Percentiles rank a stretch among this genome's conserved stretches.
Evolutionary conservation across 441 rosid genomes (phyloP).

Genomic region (Macaranga tanarius): DNA sequence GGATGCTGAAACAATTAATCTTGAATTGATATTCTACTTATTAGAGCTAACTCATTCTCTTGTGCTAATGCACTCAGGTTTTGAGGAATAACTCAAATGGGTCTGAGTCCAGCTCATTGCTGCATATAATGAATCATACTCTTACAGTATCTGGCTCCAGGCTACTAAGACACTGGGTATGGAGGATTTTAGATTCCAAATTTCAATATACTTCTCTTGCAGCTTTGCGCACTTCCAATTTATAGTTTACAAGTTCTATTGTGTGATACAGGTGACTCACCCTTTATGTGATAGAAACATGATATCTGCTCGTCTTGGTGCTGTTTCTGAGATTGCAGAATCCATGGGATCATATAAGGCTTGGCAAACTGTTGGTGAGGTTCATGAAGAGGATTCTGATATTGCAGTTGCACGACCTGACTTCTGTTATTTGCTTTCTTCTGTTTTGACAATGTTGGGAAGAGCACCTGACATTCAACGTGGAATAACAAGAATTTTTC

Average conservation of each 20-base stretch:
- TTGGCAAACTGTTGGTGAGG: slow-evolving; percentile 33
- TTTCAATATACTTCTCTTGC: slow-evolving; percentile 15
- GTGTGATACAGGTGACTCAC: slow-evolving; percentile 72
- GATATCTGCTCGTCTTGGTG: slow-evolving; percentile 91
- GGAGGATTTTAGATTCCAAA: slow-evolving; percentile 15
- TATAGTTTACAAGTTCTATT: slow-evolving; percentile 19
- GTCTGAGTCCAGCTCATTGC: slow-evolving; percentile 75
- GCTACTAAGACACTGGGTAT: slow-evolving; percentile 92
- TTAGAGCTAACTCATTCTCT: slow-evolving; percentile 13
- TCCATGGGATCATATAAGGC: slow-evolving; percentile 63
- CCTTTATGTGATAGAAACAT: slow-evolving; percentile 77
- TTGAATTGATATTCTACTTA: background rate
- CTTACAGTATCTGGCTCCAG: slow-evolving; percentile 86
- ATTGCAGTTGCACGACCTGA: slow-evolving; percentile 39
- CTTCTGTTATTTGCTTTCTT: slow-evolving; percentile 54
- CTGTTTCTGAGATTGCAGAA: slow-evolving; percentile 92
- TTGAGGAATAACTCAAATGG: slow-evolving; percentile 76
- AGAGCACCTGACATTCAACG: slow-evolving; percentile 88
- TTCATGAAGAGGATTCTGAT: slow-evolving; percentile 44
- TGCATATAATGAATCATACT: slow-evolving; percentile 70
- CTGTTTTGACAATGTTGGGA: slow-evolving; percentile 72
- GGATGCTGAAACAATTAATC: background rate
- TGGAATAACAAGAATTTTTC: slow-evolving; percentile 92
- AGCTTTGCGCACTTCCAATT: slow-evolving; percentile 12
- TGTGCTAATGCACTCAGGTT: slow-evolving; percentile 48